These are phyloP conservation scores for Polysphondylium violaceum DNA, from an alignment of 78 protist species.

Conservation along the genomic window DNA sequence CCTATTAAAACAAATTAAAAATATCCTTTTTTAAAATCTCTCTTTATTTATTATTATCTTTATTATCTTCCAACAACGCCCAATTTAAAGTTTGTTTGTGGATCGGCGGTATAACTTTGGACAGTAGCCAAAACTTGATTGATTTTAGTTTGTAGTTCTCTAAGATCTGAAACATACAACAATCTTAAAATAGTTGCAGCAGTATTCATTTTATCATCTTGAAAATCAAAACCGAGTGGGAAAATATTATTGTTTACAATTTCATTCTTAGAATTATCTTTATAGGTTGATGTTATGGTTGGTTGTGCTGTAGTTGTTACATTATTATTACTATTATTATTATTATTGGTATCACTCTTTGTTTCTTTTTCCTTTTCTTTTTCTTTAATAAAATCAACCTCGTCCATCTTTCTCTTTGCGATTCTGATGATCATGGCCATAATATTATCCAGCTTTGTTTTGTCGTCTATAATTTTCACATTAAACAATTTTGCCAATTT, in stretches of 20 bases:
- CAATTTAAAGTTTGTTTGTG: slow-evolving; percentile 64
- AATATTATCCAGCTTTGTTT: neutral
- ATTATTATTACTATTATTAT: neutral
- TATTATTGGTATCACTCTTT: neutral
- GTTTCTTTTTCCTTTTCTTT: neutral
- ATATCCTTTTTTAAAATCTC: too few relatives aligned
- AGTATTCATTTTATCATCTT: slow-evolving; percentile 65
- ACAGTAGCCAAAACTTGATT: slow-evolving; percentile 60
- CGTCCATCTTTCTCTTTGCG: slow-evolving; percentile 71
- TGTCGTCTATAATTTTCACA: slow-evolving; percentile 11
- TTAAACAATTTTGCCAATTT: slow-evolving; percentile 47
- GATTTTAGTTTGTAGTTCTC: slow-evolving; percentile 69
- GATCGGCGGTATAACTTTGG: slow-evolving; percentile 60
- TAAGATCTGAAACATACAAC: slow-evolving; percentile 67
- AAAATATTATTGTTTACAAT: slow-evolving; percentile 40
- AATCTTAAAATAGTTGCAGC: slow-evolving; percentile 71
- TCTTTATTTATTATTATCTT: neutral
- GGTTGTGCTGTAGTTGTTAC: slow-evolving; percentile 7
- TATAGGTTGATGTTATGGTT: neutral
- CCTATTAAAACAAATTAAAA: neutral
- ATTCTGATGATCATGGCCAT: slow-evolving; percentile 33
- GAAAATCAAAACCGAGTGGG: slow-evolving; percentile 64
- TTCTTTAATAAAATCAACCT: neutral
- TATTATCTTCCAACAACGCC: slow-evolving; percentile 74
- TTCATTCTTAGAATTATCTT: slow-evolving; percentile 28